These are phyloP conservation scores for Mallotus nudiflorus DNA, from an alignment of 345 rosid species.

Conservation along the genomic window DNA sequence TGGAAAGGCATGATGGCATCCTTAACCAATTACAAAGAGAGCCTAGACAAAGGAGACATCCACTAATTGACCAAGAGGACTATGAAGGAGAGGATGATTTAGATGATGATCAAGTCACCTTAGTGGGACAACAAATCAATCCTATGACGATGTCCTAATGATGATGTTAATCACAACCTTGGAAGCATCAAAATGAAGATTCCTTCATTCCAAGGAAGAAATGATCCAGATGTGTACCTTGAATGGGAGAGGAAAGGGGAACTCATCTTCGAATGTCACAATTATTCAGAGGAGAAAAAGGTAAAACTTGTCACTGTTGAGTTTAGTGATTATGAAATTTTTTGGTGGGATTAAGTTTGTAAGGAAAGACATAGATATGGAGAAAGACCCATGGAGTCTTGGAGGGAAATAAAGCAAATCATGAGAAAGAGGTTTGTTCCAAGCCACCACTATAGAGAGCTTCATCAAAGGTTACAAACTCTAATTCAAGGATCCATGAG, in stretches of 20 bases:
- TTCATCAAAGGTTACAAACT: constrained; percentile 1
- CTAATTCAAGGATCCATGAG: neutral
- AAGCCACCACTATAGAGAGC: neutral
- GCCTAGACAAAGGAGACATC: no score
- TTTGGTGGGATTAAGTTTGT: neutral
- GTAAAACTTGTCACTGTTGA: neutral
- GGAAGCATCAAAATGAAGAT: neutral
- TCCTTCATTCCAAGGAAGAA: neutral
- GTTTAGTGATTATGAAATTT: neutral
- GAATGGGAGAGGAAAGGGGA: neutral
- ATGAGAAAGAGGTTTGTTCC: constrained; percentile 5
- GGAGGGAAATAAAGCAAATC: neutral
- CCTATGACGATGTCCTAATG: no score
- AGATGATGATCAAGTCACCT: no score
- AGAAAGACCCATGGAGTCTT: neutral
- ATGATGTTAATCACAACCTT: no score
- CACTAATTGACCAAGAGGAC: no score
- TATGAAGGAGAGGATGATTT: no score
- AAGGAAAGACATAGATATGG: neutral
- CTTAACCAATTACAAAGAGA: no score
- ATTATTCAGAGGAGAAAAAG: neutral
- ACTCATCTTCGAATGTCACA: neutral
- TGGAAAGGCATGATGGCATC: no score
- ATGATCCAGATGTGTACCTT: neutral
- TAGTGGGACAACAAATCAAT: no score